phyloP scores from a whole-genome alignment of 257 asterid species.

The Euphrasia confusa region DNA sequence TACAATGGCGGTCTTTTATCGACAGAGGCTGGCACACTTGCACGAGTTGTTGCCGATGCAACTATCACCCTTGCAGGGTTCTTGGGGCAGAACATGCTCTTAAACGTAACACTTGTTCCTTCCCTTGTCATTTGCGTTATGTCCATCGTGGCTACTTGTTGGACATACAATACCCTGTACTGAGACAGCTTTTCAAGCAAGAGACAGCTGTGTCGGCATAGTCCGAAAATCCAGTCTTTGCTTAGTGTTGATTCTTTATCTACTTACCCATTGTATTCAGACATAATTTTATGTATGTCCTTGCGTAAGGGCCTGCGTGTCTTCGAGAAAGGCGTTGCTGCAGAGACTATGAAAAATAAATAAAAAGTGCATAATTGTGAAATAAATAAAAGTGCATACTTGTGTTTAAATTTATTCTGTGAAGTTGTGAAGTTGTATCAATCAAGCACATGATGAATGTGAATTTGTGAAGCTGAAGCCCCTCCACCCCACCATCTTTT shows the following conservation, averaged over 20 bases:
- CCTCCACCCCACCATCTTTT: background rate
- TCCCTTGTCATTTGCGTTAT: constrained; percentile 67
- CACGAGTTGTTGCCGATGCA: constrained; percentile 71
- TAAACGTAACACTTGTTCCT: constrained; percentile 74
- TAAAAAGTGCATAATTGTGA: no score
- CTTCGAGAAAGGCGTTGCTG: no score
- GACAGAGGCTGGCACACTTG: constrained; percentile 73
- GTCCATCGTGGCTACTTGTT: constrained; percentile 80
- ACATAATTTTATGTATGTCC: background rate
- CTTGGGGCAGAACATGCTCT: constrained; percentile 59
- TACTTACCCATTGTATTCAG: background rate
- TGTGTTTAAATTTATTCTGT: no score
- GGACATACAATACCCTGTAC: constrained; percentile 76
- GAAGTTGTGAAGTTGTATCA: no score
- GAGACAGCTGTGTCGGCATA: constrained; percentile 1
- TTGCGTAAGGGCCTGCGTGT: background rate
- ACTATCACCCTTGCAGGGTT: constrained; percentile 84
- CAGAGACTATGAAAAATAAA: no score
- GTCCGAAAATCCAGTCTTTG: background rate
- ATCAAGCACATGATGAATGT: no score
- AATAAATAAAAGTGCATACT: no score
- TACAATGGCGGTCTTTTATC: constrained; percentile 67
- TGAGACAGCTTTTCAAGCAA: constrained; percentile 23
- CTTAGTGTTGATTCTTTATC: constrained; percentile 27
- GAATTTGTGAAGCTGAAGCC: no score